These are phyloP conservation scores for Xanthoparmelia taractica DNA, from an alignment of 495 filamentous ascomycete genomes.

Conservation along the genomic window DNA sequence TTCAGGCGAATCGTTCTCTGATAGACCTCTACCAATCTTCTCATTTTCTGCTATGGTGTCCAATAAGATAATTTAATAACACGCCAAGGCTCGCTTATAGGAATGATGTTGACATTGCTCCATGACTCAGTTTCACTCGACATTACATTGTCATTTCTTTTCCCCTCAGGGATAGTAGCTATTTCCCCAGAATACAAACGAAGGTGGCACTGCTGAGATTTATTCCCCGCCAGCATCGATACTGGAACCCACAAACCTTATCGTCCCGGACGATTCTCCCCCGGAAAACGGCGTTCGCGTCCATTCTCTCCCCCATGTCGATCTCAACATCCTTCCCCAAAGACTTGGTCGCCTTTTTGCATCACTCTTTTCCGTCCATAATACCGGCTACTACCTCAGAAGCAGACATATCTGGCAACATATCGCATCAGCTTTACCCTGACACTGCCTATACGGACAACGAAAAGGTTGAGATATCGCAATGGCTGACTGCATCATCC, in stretches of 20 bases:
- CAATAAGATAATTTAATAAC: too few relatives aligned
- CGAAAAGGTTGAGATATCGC: slow-evolving; percentile 77
- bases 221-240: background rate
- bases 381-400: slow-evolving; percentile 45
- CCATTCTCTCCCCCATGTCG: slow-evolving; percentile 35
- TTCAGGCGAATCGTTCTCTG: too few relatives aligned
- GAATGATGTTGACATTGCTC: background rate
- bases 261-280: background rate
- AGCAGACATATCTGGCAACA: slow-evolving; percentile 38
- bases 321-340: slow-evolving; percentile 43
- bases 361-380: slow-evolving; percentile 44
- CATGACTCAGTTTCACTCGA: background rate
- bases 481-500: slow-evolving; percentile 72
- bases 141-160: background rate
- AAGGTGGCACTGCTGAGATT: slow-evolving; percentile 4
- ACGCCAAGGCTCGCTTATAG: slow-evolving; percentile 4
- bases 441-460: slow-evolving; percentile 58
- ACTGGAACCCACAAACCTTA: background rate
- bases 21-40: too few relatives aligned
- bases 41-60: too few relatives aligned
- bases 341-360: slow-evolving; percentile 47
- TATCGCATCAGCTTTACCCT: slow-evolving; percentile 56
- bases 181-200: background rate
- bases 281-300: background rate
- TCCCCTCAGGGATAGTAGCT: background rate